Evolutionary conservation across 2,329 filamentous ascomycete species (phyloP).

Genomic region (Erysiphe pulchra): DNA sequence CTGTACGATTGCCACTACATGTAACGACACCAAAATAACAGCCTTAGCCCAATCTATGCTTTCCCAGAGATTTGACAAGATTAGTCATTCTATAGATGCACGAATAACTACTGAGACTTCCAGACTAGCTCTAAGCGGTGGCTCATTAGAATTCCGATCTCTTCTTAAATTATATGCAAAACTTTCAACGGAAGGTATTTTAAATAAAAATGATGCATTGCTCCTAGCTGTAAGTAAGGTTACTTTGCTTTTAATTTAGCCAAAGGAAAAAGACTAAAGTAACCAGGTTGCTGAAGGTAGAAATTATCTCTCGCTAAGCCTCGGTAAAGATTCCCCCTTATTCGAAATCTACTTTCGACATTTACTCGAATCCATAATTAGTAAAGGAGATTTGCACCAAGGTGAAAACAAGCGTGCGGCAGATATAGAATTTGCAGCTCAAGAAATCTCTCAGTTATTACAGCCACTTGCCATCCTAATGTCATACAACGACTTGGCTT

Average conservation of each 20-base stretch:
- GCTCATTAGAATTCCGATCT: constrained; percentile 59
- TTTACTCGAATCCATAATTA: constrained; percentile 65
- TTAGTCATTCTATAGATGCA: constrained; percentile 55
- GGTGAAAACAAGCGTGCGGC: constrained; percentile 46
- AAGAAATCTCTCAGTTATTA: constrained; percentile 69
- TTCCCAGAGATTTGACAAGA: constrained; percentile 77
- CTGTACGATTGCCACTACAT: constrained; percentile 61
- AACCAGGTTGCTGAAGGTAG: constrained; percentile 48
- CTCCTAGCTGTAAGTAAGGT: constrained; percentile 38
- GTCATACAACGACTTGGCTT: constrained; percentile 32
- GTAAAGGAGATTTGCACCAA: constrained; percentile 66
- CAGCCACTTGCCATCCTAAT: constrained; percentile 72
- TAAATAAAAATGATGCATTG: constrained; percentile 39
- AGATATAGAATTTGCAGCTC: constrained; percentile 59
- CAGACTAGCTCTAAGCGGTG: constrained; percentile 48
- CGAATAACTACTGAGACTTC: constrained; percentile 69
- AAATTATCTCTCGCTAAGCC: constrained; percentile 46
- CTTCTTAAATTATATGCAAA: constrained; percentile 63
- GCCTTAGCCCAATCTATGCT: constrained; percentile 87
- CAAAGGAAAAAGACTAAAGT: not conserved
- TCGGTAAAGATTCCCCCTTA: constrained; percentile 42
- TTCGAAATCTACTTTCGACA: constrained; percentile 68
- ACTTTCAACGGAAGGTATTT: constrained; percentile 45
- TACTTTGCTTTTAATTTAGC: not conserved
- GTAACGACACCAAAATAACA: constrained; percentile 73